These are phyloP conservation scores for Apiosordaria backusii DNA, from an alignment of 495 filamentous ascomycete species.

Conservation along the genomic window DNA sequence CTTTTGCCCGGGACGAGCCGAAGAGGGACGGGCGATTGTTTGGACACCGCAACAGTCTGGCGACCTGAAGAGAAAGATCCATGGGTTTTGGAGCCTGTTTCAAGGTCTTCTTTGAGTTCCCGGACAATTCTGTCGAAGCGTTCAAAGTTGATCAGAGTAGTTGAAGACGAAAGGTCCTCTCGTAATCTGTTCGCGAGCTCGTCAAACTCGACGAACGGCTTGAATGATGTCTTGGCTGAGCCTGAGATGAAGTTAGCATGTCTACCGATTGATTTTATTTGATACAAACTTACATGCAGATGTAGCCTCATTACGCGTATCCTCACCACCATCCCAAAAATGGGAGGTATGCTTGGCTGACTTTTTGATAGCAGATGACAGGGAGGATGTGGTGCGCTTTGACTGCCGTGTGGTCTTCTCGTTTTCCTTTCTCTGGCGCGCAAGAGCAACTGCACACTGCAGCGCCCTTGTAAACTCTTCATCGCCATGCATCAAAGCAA, in stretches of 20 bases:
- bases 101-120: neutral
- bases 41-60: neutral
- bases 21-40: neutral
- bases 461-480: neutral
- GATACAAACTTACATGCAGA: neutral
- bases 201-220: constrained; percentile 11
- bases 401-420: neutral
- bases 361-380: too few species aligned
- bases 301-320: neutral
- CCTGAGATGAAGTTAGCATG: neutral
- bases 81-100: neutral
- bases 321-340: neutral
- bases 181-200: neutral
- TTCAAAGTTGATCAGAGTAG: neutral
- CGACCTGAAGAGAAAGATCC: neutral
- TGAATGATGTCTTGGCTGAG: neutral
- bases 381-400: too few species aligned
- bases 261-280: neutral
- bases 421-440: neutral
- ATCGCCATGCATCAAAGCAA: neutral
- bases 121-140: neutral
- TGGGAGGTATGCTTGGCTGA: neutral
- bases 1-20: neutral
- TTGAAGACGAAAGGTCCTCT: neutral
- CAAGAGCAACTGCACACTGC: neutral